These are phyloP conservation scores for Cercophora sp. DNA, from an alignment of 495 filamentous ascomycete genomes.

Conservation along the genomic window DNA sequence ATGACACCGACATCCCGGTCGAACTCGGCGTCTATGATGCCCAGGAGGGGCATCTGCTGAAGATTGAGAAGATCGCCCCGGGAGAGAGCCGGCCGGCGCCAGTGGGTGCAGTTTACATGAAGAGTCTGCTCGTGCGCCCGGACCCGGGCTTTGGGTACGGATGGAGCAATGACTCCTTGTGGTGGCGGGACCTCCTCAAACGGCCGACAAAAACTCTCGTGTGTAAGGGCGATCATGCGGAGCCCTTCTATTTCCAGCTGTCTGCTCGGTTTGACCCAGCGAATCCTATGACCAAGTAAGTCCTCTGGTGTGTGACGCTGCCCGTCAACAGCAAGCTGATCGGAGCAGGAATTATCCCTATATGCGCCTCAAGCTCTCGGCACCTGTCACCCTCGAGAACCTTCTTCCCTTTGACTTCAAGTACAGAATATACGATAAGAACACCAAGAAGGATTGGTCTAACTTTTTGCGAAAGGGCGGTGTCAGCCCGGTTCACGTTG, in stretches of 20 bases:
- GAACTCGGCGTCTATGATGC: conserved; percentile 92
- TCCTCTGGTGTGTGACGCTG: not conserved
- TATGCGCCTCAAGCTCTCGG: conserved; percentile 86
- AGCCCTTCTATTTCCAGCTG: conserved; percentile 95
- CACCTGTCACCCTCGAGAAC: conserved; percentile 91
- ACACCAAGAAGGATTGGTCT: conserved; percentile 96
- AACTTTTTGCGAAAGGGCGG: conserved; percentile 96
- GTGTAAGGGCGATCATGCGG: conserved; percentile 77
- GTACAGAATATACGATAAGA: conserved; percentile 96
- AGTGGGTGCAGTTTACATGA: conserved; percentile 85
- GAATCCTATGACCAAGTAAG: conserved; percentile 69
- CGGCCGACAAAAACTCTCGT: conserved; percentile 78
- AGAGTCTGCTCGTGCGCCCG: conserved; percentile 85
- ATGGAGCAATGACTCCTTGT: conserved; percentile 84
- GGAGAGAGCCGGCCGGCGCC: conserved; percentile 89
- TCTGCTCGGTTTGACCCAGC: conserved; percentile 77
- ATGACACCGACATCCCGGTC: conserved; percentile 93
- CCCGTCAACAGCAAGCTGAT: conserved; percentile 23
- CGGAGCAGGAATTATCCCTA: conserved; percentile 72
- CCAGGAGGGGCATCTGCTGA: conserved; percentile 83
- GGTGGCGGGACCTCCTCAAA: conserved; percentile 88
- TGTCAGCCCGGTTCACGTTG: conserved; percentile 93
- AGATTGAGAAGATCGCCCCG: conserved; percentile 95
- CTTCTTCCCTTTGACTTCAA: conserved; percentile 97
- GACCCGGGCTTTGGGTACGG: conserved; percentile 96